Evolutionary conservation across 352 stramenopile genomes (phyloP).

Genomic region (Thraustotheca clavata): DNA sequence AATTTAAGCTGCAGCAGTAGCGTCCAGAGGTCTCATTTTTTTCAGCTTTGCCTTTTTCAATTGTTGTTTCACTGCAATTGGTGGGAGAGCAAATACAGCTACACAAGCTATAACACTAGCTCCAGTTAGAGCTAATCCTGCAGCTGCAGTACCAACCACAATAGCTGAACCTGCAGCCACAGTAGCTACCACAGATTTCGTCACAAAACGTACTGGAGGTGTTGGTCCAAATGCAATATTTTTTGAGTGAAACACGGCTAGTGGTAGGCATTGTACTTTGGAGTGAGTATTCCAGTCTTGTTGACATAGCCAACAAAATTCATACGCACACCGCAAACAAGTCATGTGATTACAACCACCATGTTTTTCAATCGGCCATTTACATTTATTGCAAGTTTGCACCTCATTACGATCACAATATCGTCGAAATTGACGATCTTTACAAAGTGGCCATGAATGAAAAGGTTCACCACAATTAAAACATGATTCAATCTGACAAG

Average conservation of each 20-base stretch:
- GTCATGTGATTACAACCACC: conserved; percentile 21
- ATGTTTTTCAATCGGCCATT: conserved; percentile 16
- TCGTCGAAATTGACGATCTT: neutral
- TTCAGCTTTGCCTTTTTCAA: neutral
- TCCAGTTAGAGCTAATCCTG: neutral
- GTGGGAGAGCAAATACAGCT: neutral
- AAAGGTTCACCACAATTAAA: conserved; percentile 13
- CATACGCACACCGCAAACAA: conserved; percentile 7
- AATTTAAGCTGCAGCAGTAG: no score
- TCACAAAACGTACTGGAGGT: conserved; percentile 8
- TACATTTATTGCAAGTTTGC: conserved; percentile 8
- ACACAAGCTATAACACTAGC: neutral
- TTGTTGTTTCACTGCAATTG: neutral
- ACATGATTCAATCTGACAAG: conserved; percentile 12
- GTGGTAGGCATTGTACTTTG: conserved; percentile 12
- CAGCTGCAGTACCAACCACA: conserved; percentile 6
- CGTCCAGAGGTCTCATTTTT: no score
- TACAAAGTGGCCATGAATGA: conserved; percentile 7
- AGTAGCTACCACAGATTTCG: conserved; percentile 3
- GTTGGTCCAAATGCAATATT: conserved; percentile 13
- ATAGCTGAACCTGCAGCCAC: neutral
- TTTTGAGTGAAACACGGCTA: conserved; percentile 9
- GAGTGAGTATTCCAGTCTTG: conserved; percentile 7
- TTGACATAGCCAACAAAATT: conserved; percentile 20
- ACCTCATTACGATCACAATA: conserved; percentile 13